A percentile compares a stretch with the other conserved stretches of the same genome.
These are phyloP conservation scores for Mycosarcoma mackinlayi DNA, from an alignment of 1,284 basidiomycete genomes.

Conservation along the genomic window DNA sequence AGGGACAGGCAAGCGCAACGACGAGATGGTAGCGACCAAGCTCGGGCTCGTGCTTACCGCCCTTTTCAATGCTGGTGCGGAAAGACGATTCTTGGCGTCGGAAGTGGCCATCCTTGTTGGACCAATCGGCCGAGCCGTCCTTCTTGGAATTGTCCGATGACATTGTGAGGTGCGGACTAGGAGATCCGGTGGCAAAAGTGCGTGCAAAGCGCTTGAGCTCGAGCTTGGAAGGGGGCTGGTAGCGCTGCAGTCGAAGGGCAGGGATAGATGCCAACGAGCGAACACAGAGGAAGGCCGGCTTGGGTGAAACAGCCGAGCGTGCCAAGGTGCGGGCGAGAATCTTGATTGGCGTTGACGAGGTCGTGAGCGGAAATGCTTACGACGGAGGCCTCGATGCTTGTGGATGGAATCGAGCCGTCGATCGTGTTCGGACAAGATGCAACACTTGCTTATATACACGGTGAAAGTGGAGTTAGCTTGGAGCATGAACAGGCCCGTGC, in stretches of 20 bases:
- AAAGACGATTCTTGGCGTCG: conserved; percentile 80
- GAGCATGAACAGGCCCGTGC: no score
- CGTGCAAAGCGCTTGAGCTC: no score
- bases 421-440: no score
- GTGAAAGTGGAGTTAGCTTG: conserved; percentile 1
- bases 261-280: not conserved
- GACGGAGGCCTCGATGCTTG: not conserved
- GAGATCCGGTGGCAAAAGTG: no score
- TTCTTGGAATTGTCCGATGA: conserved; percentile 39
- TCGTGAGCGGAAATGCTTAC: conserved; percentile 7
- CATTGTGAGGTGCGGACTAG: not conserved
- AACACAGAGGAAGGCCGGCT: conserved; percentile 1
- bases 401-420: no score
- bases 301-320: conserved; percentile 4
- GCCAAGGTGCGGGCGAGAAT: conserved; percentile 1
- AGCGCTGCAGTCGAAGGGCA: not conserved
- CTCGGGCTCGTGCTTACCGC: conserved; percentile 82
- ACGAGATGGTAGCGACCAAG: conserved; percentile 73
- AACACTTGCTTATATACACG: not conserved
- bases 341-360: not conserved
- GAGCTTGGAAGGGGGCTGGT: not conserved
- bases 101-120: conserved; percentile 81
- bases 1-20: conserved; percentile 72
- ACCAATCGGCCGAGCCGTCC: conserved; percentile 54
- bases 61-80: conserved; percentile 77